A percentile compares a stretch with the other conserved stretches of the same genome.
Conservation (phyloP, 768 basidiomycete genomes). For the Termitomyces sp. region DNA sequence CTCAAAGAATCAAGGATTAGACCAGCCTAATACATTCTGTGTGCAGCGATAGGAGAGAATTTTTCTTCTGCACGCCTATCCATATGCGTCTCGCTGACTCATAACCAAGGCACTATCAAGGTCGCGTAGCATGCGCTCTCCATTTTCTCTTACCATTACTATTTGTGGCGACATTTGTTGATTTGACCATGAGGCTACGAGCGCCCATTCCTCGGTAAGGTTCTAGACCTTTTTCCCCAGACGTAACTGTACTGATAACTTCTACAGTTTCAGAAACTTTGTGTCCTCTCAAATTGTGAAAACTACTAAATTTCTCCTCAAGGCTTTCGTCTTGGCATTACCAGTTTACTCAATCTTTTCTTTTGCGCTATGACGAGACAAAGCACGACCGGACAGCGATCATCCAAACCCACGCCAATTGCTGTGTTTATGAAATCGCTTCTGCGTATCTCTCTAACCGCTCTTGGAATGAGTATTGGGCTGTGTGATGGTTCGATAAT, state of each 20-base stretch:
- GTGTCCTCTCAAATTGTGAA: not conserved
- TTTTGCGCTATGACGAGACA: slow-evolving; percentile 4
- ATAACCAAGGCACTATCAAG: not conserved
- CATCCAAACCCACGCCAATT: not conserved
- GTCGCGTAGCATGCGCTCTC: not conserved
- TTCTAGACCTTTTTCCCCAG: not conserved
- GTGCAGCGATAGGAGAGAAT: not conserved
- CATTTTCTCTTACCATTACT: not conserved
- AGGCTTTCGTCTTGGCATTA: not conserved
- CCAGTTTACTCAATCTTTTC: not conserved
- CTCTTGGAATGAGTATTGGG: slow-evolving; percentile 2
- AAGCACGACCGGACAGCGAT: slow-evolving; percentile 1
- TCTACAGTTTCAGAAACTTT: not conserved
- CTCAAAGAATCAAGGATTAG: not conserved
- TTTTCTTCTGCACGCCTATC: too few relatives aligned
- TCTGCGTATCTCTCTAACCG: slow-evolving; percentile 3
- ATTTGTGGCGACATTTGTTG: not conserved
- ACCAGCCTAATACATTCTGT: not conserved
- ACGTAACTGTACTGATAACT: too few relatives aligned
- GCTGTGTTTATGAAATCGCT: slow-evolving; percentile 6
- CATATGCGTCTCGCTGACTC: not conserved
- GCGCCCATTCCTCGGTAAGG: not conserved
- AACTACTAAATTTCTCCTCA: not conserved
- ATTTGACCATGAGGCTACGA: not conserved
- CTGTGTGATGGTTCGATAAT: slow-evolving; percentile 8